These are phyloP conservation scores for Lecanosticta acicola DNA, from an alignment of 2,329 filamentous ascomycete species.

Conservation along the genomic window DNA sequence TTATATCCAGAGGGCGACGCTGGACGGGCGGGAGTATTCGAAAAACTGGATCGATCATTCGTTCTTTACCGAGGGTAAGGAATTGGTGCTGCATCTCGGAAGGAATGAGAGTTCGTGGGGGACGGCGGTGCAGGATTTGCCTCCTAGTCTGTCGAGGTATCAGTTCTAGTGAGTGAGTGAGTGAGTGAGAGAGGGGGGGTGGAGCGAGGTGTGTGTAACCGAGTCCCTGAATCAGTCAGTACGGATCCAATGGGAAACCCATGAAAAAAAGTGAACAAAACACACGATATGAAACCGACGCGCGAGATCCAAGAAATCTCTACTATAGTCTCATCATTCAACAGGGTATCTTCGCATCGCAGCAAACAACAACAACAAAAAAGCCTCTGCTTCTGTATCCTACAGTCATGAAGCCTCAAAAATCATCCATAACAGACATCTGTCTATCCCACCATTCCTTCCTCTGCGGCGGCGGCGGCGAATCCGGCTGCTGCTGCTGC, in stretches of 20 bases:
- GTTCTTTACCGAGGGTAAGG: constrained; percentile 38
- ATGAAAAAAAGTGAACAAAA: no score
- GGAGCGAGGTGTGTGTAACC: no score
- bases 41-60: constrained; percentile 40
- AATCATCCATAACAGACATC: constrained; percentile 14
- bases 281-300: no score
- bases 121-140: constrained; percentile 27
- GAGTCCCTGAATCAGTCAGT: no score
- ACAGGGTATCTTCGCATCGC: no score
- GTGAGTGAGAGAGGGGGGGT: neutral
- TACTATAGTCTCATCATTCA: no score
- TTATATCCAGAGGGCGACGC: constrained; percentile 35
- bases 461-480: no score
- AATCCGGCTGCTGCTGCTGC: constrained; percentile 1
- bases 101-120: constrained; percentile 35
- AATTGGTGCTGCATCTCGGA: constrained; percentile 34
- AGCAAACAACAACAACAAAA: no score
- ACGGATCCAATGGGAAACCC: no score
- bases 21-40: constrained; percentile 36
- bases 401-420: no score
- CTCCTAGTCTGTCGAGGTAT: constrained; percentile 24
- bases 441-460: constrained; percentile 30
- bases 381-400: no score
- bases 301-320: no score
- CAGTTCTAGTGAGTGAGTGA: constrained; percentile 10